Base-by-base conservation (phyloP, 768 basidiomycete species). In the Coprinopsis cinerea region DNA sequence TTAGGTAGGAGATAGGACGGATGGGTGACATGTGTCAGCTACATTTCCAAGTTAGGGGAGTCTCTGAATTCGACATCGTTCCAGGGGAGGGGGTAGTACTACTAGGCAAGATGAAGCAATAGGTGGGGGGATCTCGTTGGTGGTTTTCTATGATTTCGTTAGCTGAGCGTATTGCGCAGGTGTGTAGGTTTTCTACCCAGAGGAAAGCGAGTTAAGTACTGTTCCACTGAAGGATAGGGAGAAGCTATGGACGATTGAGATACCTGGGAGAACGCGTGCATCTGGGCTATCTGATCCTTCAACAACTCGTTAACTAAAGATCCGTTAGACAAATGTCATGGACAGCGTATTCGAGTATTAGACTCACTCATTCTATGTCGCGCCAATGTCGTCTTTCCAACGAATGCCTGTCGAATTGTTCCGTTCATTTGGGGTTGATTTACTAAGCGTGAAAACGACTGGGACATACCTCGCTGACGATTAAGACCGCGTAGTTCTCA, bases 251-350 rank as follows among this genome's bases (percentile, higher is more conserved):
- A 45, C 2, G 25, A 67, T 46, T 55, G n/a, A n/a, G n/a, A n/a
- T n/a, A 89, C 90, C 81, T 92, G 89, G 13, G 89, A 89, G 65
- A 92, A 92, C 3, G 90, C 89, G 57, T 92, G 89, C 77, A 92
- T 83, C 49, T 84, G 78, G 0, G 84, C 71, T 49, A 92, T 90
- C 57, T 90, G 73, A 1, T 67, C 68, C 67, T 87, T 91, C 59
- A 92, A 62, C 7, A 83, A 59, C 20, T 88, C 83, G 58, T 92
- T 91, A 51, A 92, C 89, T 92, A 32, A 23, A 27, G 9, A 39
- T 28, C 13, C 40, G 14, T 15, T 44, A 32, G 44, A 28, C 26
- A 13, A 13, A 14, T 14, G 23, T 11, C 26, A 23, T 9, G 2
- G 18, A 13, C 2, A 37, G 15, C 13, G 22, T 6, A 32, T 24